Evolutionary conservation across 2,329 filamentous ascomycete genomes (phyloP).

Genomic region (Pseudovirgaria hyperparasitica): DNA sequence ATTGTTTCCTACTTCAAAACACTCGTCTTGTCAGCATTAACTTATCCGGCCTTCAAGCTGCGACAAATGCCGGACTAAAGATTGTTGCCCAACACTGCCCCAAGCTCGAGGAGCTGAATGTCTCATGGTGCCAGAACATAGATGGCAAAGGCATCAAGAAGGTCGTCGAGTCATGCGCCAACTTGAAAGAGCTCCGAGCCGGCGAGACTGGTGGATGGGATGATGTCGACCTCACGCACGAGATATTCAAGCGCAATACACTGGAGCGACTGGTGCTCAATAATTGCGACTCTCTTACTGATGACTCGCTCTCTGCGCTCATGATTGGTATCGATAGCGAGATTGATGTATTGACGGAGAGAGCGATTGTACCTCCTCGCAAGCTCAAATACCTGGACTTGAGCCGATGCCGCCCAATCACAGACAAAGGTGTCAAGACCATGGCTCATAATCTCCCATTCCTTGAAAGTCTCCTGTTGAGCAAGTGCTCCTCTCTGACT

Average conservation of each 20-base stretch:
- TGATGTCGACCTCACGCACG: slow-evolving; percentile 55
- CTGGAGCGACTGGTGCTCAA: slow-evolving; percentile 73
- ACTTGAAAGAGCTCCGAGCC: slow-evolving; percentile 66
- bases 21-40: slow-evolving; percentile 71
- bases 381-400: slow-evolving; percentile 75
- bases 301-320: slow-evolving; percentile 60
- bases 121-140: slow-evolving; percentile 87
- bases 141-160: slow-evolving; percentile 62
- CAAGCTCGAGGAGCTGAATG: slow-evolving; percentile 70
- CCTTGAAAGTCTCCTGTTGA: slow-evolving; percentile 72
- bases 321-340: slow-evolving; percentile 65
- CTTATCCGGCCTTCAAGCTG: slow-evolving; percentile 65
- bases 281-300: slow-evolving; percentile 66
- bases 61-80: slow-evolving; percentile 74
- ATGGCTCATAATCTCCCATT: slow-evolving; percentile 65
- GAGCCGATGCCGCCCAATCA: slow-evolving; percentile 64
- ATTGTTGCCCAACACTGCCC: slow-evolving; percentile 73
- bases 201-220: slow-evolving; percentile 74
- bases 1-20: slow-evolving; percentile 71
- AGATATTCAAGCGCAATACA: slow-evolving; percentile 67
- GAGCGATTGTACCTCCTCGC: slow-evolving; percentile 63
- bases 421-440: slow-evolving; percentile 55
- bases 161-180: slow-evolving; percentile 60
- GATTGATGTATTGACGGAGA: slow-evolving; percentile 66
- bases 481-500: slow-evolving; percentile 60